Evolutionary conservation across 2,329 filamentous ascomycete species (phyloP).

Genomic region (Xylariaceae sp.): DNA sequence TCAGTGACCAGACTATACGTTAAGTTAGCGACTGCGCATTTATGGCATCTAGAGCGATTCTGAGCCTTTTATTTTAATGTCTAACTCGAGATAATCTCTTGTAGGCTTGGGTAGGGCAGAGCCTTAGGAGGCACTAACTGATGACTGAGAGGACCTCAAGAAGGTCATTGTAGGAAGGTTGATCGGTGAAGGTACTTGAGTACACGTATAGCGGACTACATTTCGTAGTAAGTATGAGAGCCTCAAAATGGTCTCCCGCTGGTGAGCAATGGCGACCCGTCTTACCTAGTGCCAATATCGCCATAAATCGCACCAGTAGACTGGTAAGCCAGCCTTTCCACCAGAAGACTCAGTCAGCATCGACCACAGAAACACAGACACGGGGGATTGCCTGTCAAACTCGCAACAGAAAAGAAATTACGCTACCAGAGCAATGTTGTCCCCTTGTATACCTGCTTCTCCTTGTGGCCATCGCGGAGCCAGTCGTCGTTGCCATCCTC

Average conservation of each 20-base stretch:
- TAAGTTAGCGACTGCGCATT: background rate
- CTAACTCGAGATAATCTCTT: background rate
- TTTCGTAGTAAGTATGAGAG: background rate
- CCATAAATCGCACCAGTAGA: constrained; percentile 72
- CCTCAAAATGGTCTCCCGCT: background rate
- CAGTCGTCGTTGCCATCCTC: constrained; percentile 44
- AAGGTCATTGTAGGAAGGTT: constrained; percentile 63
- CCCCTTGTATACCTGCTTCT: constrained; percentile 47
- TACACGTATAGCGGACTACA: constrained; percentile 71
- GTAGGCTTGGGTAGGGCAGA: background rate
- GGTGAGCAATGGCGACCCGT: background rate
- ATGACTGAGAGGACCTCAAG: constrained; percentile 71
- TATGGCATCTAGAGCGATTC: no score
- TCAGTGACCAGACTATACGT: constrained; percentile 65
- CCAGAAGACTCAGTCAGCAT: constrained; percentile 1
- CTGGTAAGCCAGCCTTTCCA: constrained; percentile 64
- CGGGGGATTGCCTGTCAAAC: background rate
- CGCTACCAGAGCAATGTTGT: constrained; percentile 44
- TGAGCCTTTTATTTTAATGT: background rate
- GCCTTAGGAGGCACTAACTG: constrained; percentile 32
- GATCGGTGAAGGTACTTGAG: constrained; percentile 67
- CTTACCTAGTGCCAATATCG: constrained; percentile 62
- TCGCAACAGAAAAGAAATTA: constrained; percentile 17
- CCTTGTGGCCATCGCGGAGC: constrained; percentile 40
- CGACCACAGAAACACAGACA: background rate